Evolutionary conservation across 1,284 basidiomycete species (phyloP), one percentile per base, ranked within the genome.

Genomic region (Papiliotrema nemorosa): DNA sequence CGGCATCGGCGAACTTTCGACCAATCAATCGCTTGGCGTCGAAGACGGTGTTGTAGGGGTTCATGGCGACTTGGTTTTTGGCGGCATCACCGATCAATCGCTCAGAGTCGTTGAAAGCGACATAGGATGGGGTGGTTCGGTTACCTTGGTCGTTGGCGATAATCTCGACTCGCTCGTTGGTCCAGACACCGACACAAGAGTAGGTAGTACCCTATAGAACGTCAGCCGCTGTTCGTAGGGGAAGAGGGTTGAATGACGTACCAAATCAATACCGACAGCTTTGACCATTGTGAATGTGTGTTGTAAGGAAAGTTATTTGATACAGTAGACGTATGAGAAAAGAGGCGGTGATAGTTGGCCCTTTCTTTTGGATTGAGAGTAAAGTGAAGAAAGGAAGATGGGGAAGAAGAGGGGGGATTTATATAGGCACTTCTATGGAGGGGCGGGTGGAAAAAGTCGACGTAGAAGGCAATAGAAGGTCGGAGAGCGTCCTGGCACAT

Each of bases 141-240:
- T 96, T 96, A 75, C 92, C 91, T 81, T 94, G 92, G 81, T 96
- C 92, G 78, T 94, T 92, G 79, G 89, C 71, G 74, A 91, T 92
- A 79, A 94, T 94, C 80, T 97, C 93, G 62, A 97, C 93, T 71
- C 92, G 89, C 81, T 97, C 92, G 67, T 96, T 91, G 80, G 92
- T 88, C 92, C 92, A 97, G 62, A 96, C 91, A 81, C 88, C 92
- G 66, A 93, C 85, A 73, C 85, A 87, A 18, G 85, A 87, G 76
- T 78, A 78, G 60, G 77, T 79, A 27, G 89, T 92, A 69, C 90
- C 90, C 67, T 89, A 36, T 7, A 20, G 10, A 21, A 14, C 18
- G 54, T 54, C 54, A 53, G 48, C 46, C 29, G 29, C n/a, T 25
- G 31, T 43, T 25, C 22, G 27, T 16, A 42, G 29, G 20, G 38